Evolutionary conservation across 441 rosid genomes (phyloP).

Genomic region (Mallotus repandus): DNA sequence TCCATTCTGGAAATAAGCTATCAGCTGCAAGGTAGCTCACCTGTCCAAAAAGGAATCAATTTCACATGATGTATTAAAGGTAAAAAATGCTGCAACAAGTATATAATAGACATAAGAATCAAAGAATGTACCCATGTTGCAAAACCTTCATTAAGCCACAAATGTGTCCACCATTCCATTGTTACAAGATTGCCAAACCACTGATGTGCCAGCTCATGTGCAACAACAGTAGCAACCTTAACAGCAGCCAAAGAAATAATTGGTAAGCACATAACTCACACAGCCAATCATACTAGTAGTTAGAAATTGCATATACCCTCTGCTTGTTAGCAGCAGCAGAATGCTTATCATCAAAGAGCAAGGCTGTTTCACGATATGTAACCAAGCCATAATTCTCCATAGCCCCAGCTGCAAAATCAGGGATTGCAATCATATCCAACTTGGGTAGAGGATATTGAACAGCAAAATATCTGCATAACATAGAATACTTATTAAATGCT

Average conservation of each 20-base stretch:
- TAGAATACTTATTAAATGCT: slow-evolving; percentile 12
- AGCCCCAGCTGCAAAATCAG: slow-evolving; percentile 97
- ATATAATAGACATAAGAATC: slow-evolving; percentile 2
- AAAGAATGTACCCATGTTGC: slow-evolving; percentile 87
- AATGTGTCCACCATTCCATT: slow-evolving; percentile 99
- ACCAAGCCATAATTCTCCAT: slow-evolving; percentile 99
- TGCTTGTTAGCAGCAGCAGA: slow-evolving; percentile 97
- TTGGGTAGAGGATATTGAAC: slow-evolving; percentile 89
- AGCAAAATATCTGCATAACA: slow-evolving; percentile 68
- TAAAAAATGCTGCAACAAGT: neutral
- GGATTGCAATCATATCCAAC: slow-evolving; percentile 94
- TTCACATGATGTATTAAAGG: slow-evolving; percentile 1
- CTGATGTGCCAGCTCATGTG: slow-evolving; percentile 97
- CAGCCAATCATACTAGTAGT: neutral
- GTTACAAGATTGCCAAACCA: slow-evolving; percentile 99
- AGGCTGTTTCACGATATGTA: slow-evolving; percentile 84
- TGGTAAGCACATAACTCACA: neutral
- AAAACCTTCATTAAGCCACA: slow-evolving; percentile 98
- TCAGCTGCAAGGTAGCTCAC: slow-evolving; percentile 94
- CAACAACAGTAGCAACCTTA: slow-evolving; percentile 88
- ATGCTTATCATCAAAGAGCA: slow-evolving; percentile 87
- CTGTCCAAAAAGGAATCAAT: slow-evolving; percentile 43
- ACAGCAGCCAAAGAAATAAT: slow-evolving; percentile 25
- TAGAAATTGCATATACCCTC: slow-evolving; percentile 47
- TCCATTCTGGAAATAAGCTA: slow-evolving; percentile 93